Base-by-base conservation (phyloP, 179 eudicot species). In the Gypsophila paniculata region DNA sequence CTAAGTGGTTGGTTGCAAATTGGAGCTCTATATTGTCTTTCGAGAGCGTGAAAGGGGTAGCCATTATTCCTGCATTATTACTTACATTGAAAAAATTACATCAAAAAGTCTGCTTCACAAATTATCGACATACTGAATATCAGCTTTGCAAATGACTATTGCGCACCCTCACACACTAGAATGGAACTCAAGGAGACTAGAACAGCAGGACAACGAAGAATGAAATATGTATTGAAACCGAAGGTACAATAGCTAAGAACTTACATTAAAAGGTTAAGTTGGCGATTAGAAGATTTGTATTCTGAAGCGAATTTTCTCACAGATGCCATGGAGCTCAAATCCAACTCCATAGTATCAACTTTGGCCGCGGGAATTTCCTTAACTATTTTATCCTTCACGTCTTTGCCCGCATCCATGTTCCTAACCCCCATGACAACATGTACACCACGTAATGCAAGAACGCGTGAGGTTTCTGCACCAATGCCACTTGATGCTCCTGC, bases 401-500 rank as follows among this genome's bases (percentile, higher is more conserved):
- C 89, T 80, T 74, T 86, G 8, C 92, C 97, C 2, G 91, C 90
- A 71, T 80, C 82, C 78, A 82, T 73, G 80, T 75, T 87, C 79
- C 99, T 80, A 36, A 91, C 94, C 21, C 92, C 97, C 72, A 94
- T 73, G 42, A 91, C 81, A 6, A 91, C 87, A 79, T 88, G 78
- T 17, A 86, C 94, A 17, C 99, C 94, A 38, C 91, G 86, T 76
- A 85, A 88, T 12, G 99, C 97, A 74, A 91, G 81, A 68, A 86
- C 94, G n/a, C 96, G 82, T 12, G 99, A 83, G 57, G 97, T 91
- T 82, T 91, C 97, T 3, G 89, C 94, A 62, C 99, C 97, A 25
- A 91, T 93, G 10, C 99, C 99, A 52, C 97, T 89, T 32, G 99
- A 88, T 26, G 96, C 99, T 48, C 97, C 96, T 90, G 85, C 51